Evolutionary conservation across 1,139 yeast species (phyloP), one percentile per base, ranked within the genome.

Genomic region (Candida albicans): DNA sequence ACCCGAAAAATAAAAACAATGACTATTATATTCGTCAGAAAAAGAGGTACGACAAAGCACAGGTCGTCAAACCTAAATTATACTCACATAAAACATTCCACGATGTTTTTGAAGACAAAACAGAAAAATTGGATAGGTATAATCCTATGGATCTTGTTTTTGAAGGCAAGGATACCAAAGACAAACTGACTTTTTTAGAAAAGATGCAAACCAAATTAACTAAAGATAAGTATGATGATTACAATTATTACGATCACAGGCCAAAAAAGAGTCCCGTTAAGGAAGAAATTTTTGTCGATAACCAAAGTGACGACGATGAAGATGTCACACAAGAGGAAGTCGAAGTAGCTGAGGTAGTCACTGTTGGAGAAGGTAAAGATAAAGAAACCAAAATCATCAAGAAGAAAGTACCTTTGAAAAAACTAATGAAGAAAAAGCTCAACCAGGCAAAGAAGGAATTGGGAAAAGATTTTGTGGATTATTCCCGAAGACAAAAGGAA

Each of bases 71-170:
- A 48, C 75, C 75, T 3, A 66, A 62, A 37, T 47, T 63, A 46
- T 73, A 71, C 53, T 67, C 75, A 1, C 77, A 71, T 47, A 68
- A 67, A 44, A 72, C 77, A 1, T 69, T 72, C 48, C 52, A 59
- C 30, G 74, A 71, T 7, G 75, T 73, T 6, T 72, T 73, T 47
- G 52, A 56, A 13, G 70, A 72, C 43, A 52, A 56, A 13, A 63
- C 64, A 8, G 72, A 68, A 35, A 56, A 53, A 22, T 51, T 56
- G 27, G 65, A 61, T 31, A 62, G 60, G 40, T 68, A 67, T 45
- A 71, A 70, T 46, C 78, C 78, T 4, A 69, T 70, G 56, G 76
- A 71, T 47, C 52, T 58, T 33, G 77, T 73, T 6, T 73, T 73
- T 52, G 68, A 68, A 39, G 64, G 57, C 24, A 58, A 60, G 2